Base-by-base conservation (phyloP, 495 filamentous ascomycete species). In the Penicillium herquei region DNA sequence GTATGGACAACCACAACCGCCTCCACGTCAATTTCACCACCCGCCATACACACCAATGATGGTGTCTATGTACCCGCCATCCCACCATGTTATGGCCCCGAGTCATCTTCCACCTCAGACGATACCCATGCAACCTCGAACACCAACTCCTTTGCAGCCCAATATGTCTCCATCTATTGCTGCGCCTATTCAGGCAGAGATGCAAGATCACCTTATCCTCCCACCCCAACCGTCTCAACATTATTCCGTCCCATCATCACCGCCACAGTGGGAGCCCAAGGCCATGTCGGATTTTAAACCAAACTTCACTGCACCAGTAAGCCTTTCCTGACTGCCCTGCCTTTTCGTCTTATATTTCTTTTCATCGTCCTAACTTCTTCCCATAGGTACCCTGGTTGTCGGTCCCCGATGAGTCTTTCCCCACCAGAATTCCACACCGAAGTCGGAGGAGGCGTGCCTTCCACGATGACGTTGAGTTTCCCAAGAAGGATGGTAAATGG, bases 361-460 rank as follows among this genome's bases (percentile, higher is more conserved):
- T 26, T 26, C 2, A 26, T 4, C 39, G 52, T 30, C 50, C 55
- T 63, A 13, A 58, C 39, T 30, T 1, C 16, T 49, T 34, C 17
- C 56, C 21, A 42, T 61, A 90, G 84, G 74, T 96, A 3, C 92
- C 92, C 10, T 96, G 91, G 91, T 76, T 86, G n/a, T 96, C 91
- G 26, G 77, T 79, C 33, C 83, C 86, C 3, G 84, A 87, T 18
- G 59, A 70, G 13, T 67, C 81, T 4, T 96, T 94, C 65, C 90
- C 92, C 26, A 66, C 74, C 3, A 64, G 75, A 62, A 66, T 67
- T 40, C 70, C 67, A 26, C 12, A 9, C 34, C 66, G 69, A 51
- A 71, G 69, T 62, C 75, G 78, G 49, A 74, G 67, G 58, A 61
- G 58, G 39, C 74, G 74, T 33, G 59, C 58, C 7, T 62, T 81